A percentile compares a stretch with the other conserved stretches of the same genome.
These are phyloP conservation scores for Boeremia exigua DNA, from an alignment of 2,329 filamentous ascomycete species.

Conservation along the genomic window DNA sequence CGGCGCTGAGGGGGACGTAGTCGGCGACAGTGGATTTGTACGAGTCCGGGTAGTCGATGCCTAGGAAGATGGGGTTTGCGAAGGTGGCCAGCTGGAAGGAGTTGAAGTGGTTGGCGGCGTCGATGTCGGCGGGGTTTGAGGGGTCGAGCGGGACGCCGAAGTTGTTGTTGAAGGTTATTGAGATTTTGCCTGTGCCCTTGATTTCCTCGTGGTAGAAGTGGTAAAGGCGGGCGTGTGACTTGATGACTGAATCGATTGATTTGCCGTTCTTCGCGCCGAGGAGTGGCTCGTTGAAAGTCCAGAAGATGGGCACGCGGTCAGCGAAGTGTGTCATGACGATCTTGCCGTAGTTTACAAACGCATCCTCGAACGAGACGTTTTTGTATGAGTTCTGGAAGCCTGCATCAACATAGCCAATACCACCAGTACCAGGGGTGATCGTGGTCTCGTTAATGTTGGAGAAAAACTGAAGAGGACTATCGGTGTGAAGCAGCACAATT, in stretches of 20 bases:
- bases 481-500: slow-evolving; percentile 59
- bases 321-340: slow-evolving; percentile 60
- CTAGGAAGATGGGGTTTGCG: slow-evolving; percentile 61
- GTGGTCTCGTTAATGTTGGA: slow-evolving; percentile 38
- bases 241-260: slow-evolving; percentile 44
- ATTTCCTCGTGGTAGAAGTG: slow-evolving; percentile 63
- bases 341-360: slow-evolving; percentile 62
- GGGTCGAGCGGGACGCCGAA: slow-evolving; percentile 46
- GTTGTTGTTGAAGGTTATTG: slow-evolving; percentile 57
- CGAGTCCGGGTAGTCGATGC: slow-evolving; percentile 58
- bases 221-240: slow-evolving; percentile 58
- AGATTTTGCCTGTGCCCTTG: slow-evolving; percentile 57
- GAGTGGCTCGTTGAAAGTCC: slow-evolving; percentile 62
- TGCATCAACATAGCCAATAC: slow-evolving; percentile 35
- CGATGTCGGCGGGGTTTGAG: slow-evolving; percentile 51
- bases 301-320: slow-evolving; percentile 60
- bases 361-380: slow-evolving; percentile 57
- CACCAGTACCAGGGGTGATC: slow-evolving; percentile 27
- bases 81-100: slow-evolving; percentile 54
- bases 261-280: slow-evolving; percentile 51
- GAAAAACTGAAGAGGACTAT: slow-evolving; percentile 55
- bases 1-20: slow-evolving; percentile 55
- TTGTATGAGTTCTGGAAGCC: slow-evolving; percentile 49
- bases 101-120: slow-evolving; percentile 55
- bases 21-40: slow-evolving; percentile 42